phyloP scores from a whole-genome alignment of 2,329 filamentous ascomycete genomes.

The Aureobasidium subglaciale region DNA sequence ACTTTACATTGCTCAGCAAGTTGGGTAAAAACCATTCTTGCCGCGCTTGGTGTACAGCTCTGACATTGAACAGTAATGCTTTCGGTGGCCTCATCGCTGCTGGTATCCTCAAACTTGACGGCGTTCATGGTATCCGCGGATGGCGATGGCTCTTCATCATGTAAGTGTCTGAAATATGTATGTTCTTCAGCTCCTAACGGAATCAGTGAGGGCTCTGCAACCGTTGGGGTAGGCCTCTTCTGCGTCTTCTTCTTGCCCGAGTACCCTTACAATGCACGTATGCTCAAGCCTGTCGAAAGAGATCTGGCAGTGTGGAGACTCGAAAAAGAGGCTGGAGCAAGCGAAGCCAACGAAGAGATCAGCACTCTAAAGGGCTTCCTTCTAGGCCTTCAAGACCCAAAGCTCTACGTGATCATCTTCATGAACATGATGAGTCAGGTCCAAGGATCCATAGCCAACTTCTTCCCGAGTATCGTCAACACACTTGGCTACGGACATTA shows the following conservation, averaged over 20 bases:
- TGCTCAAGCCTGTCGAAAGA: conserved; percentile 17
- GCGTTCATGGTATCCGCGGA: conserved; percentile 14
- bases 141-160: conserved; percentile 18
- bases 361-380: conserved; percentile 35
- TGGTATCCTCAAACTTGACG: conserved; percentile 20
- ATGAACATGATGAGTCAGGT: conserved; percentile 35
- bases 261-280: conserved; percentile 20
- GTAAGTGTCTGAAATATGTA: background rate
- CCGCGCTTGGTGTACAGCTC: no score
- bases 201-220: conserved; percentile 24
- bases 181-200: background rate
- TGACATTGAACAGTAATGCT: background rate
- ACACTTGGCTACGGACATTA: conserved; percentile 39
- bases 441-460: conserved; percentile 49
- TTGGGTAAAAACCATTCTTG: no score
- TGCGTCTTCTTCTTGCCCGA: conserved; percentile 21
- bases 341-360: background rate
- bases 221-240: conserved; percentile 20
- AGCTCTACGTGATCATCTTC: conserved; percentile 42
- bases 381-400: conserved; percentile 45
- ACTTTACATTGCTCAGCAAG: conserved; percentile 31
- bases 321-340: conserved; percentile 6
- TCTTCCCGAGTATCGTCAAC: conserved; percentile 46
- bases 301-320: conserved; percentile 11
- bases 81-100: background rate